These are phyloP conservation scores for Leptographium wingfieldii DNA, from an alignment of 2,329 filamentous ascomycete genomes.

Conservation along the genomic window DNA sequence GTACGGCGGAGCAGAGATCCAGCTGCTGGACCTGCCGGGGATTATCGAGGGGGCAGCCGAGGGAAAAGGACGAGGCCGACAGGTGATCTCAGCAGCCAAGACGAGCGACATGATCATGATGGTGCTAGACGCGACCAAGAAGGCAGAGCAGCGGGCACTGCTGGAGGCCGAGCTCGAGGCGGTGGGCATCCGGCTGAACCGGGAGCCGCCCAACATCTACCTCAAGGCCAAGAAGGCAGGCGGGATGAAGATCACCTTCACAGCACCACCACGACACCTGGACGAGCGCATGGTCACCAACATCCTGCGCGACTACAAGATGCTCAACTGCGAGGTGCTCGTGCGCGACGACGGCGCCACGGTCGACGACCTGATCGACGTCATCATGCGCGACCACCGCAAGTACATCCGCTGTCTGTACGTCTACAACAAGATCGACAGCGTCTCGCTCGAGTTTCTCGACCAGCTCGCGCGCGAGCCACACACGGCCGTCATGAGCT, in stretches of 20 bases:
- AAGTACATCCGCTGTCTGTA: conserved; percentile 95
- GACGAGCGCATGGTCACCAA: conserved; percentile 99
- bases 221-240: conserved; percentile 91
- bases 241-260: conserved; percentile 98
- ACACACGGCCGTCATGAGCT: conserved; percentile 92
- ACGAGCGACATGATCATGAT: conserved; percentile 95
- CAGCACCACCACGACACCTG: conserved; percentile 72
- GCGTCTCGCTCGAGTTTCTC: conserved; percentile 83
- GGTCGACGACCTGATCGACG: conserved; percentile 96
- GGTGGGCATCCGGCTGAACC: conserved; percentile 86
- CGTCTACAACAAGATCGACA: conserved; percentile 99
- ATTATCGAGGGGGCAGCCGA: conserved; percentile 96
- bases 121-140: conserved; percentile 93
- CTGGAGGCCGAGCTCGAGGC: conserved; percentile 89
- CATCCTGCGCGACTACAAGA: conserved; percentile 96
- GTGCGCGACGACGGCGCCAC: conserved; percentile 91
- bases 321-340: conserved; percentile 92
- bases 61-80: conserved; percentile 86
- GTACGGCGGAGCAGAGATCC: conserved; percentile 95
- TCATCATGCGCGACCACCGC: conserved; percentile 97
- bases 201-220: conserved; percentile 95
- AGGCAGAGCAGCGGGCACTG: conserved; percentile 79
- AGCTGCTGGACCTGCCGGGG: conserved; percentile 91
- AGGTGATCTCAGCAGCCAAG: conserved; percentile 97
- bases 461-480: conserved; percentile 86